phyloP scores from a whole-genome alignment of 2,329 filamentous ascomycete species.

The Didymella exigua region DNA sequence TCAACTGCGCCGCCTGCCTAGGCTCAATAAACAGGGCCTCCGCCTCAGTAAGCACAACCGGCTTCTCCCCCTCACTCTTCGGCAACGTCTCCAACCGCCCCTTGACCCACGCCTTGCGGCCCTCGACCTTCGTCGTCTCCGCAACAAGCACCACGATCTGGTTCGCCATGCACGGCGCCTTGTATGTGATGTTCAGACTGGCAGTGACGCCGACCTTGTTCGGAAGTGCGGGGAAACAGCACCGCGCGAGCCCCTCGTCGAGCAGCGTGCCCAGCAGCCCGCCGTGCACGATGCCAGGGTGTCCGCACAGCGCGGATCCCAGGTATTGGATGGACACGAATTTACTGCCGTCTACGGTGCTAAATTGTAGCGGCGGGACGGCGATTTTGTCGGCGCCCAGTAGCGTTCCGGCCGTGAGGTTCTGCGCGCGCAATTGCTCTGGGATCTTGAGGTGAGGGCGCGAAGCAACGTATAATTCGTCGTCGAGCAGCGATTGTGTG shows the following conservation, averaged over 20 bases:
- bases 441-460: constrained; percentile 90
- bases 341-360: constrained; percentile 57
- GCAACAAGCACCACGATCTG: constrained; percentile 79
- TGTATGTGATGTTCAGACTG: constrained; percentile 81
- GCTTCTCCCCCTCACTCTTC: constrained; percentile 67
- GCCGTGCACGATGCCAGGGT: constrained; percentile 89
- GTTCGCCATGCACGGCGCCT: constrained; percentile 75
- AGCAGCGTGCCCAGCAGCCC: constrained; percentile 89
- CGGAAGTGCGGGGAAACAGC: constrained; percentile 85
- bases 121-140: constrained; percentile 82
- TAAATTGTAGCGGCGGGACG: constrained; percentile 81
- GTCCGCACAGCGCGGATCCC: constrained; percentile 80
- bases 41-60: constrained; percentile 77
- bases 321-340: constrained; percentile 75
- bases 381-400: constrained; percentile 75
- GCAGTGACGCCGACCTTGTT: constrained; percentile 87
- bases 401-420: constrained; percentile 81
- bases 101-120: constrained; percentile 92
- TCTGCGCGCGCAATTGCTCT: constrained; percentile 68
- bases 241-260: constrained; percentile 86
- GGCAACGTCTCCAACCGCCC: constrained; percentile 83
- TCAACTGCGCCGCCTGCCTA: constrained; percentile 68
- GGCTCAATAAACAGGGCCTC: constrained; percentile 89
- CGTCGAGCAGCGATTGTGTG: constrained; percentile 68
- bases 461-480: constrained; percentile 72